Evolutionary conservation across 2,329 filamentous ascomycete genomes (phyloP).

Genomic region (Acrocalymma vagum): DNA sequence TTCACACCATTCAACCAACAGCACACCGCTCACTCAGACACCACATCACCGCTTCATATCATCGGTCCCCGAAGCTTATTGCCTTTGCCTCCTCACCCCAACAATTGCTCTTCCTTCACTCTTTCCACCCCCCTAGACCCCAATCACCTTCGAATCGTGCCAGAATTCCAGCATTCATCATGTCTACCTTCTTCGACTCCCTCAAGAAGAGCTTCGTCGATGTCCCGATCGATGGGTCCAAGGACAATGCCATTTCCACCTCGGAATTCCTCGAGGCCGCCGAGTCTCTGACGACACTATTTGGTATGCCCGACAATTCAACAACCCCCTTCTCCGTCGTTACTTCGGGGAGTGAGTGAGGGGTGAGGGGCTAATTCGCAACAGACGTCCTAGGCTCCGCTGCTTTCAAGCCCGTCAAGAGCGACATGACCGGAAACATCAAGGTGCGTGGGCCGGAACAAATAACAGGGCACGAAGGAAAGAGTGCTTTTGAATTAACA

Average conservation of each 20-base stretch:
- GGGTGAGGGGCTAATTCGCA: constrained; percentile 1
- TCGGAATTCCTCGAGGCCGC: constrained; percentile 90
- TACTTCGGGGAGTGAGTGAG: neutral
- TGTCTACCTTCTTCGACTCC: constrained; percentile 90
- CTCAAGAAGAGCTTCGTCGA: constrained; percentile 84
- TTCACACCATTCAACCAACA: constrained; percentile 8
- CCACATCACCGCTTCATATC: constrained; percentile 53
- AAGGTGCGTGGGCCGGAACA: constrained; percentile 65
- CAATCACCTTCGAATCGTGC: neutral
- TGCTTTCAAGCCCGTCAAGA: constrained; percentile 91
- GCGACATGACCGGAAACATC: constrained; percentile 89
- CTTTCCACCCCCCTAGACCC: neutral
- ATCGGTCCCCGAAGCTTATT: too few relatives aligned
- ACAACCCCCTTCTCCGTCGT: neutral
- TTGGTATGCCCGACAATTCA: constrained; percentile 66
- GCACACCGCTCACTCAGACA: constrained; percentile 20
- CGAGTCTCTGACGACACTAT: constrained; percentile 85
- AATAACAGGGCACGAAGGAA: neutral
- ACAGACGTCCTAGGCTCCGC: constrained; percentile 69
- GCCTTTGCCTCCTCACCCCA: too few relatives aligned
- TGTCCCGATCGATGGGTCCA: constrained; percentile 77
- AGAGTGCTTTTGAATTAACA: constrained; percentile 5
- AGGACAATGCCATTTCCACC: constrained; percentile 81
- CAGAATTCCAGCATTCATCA: too few relatives aligned
- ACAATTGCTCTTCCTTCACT: neutral